Base-by-base conservation (phyloP, 768 basidiomycete species). In the Porpolomopsis calyptriformis region DNA sequence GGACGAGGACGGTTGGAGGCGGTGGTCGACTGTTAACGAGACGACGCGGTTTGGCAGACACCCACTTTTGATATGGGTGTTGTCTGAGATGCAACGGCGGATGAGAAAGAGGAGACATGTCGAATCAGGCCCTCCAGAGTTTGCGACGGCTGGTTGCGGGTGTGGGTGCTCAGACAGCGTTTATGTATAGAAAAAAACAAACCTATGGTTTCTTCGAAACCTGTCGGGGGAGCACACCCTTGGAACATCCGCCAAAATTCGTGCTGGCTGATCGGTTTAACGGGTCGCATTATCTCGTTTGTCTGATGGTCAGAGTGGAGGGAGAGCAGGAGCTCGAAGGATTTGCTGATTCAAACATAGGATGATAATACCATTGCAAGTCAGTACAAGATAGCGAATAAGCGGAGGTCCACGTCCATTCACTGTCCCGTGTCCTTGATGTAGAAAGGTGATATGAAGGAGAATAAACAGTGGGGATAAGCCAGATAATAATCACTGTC, bases 71-170 rank as follows among this genome's bases (percentile, higher is more conserved):
- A 49, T 46, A 8, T 22, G 45, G 27, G 35, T 40, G 9, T 50
- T 35, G 11, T 60, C 58, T 23, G 60, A 53, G 31, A 80, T 52
- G 22, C 73, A 59, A 20, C 67, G 65, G 31, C 76, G 56, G 29
- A 89, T 63, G 11, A 90, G 73, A 54, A 78, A 86, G 12, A 89
- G 67, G 4, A 91, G 68, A 58, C 83, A 85, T 0, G 81, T 78
- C 2, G 88, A 91, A 60, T 91, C 88, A 8, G 86, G 76, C 1
- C 88, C 88, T 5, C 83, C 88, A 9, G 88, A 90, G 59, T 79
- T 80, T 18, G 82, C 86, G 36, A 89, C 73, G 27, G 74, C 88
- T 86, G 45, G 22, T 23, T 20, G n/a, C 20, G 16, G 38, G 19
- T 24, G 31, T 36, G 18, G 31, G 20, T 25, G 40, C 18, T 37